Base-by-base conservation (phyloP, 2,329 filamentous ascomycete species). In the Monosporascus sp. region DNA sequence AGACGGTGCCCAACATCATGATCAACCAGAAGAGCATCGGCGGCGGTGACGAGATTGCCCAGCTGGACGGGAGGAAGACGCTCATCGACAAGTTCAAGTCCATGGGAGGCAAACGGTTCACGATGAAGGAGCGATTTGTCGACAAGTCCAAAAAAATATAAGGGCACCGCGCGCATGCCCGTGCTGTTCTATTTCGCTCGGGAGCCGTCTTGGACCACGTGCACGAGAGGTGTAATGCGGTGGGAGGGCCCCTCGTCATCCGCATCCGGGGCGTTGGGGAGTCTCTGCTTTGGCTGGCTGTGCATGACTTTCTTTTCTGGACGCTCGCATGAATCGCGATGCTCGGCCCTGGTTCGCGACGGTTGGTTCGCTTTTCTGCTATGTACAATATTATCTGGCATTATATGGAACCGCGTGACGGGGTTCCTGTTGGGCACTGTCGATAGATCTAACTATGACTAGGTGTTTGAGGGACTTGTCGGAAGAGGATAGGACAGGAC, bases 1-100 rank as follows among this genome's bases (percentile, higher is more conserved):
- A 76, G 55, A 99, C 94, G 0, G 94, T 99, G 0, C 94, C 94
- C 17, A 99, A 99, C 67, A 81, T 97, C 37, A 79, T 99, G 61
- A 79, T 99, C 63, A 89, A 90, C 64, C 91, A 90, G 46, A 85
- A 87, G 69, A 94, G 88, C 70, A 90, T 97, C 56, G 94, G 94
- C 47, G 94, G 94, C 22, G 85, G 90, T 48, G 93, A 97, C 66
- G 90, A 97, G 55, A 81, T 99, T 52, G 80, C 83, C 48, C 84
- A 81, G 25, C 75, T 97, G 55, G 84, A 92, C 66, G 70, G 75
- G 27, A 78, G 80, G 35, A 84, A 85, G 58, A 81, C 82, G 53
- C 75, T 97, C 56, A 79, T 84, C 7, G 80, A 81, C 52, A 94
- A 85, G 68, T 79, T 97, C 57, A 83, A 82, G 68, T 79, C 80